Evolutionary conservation across 495 filamentous ascomycete genomes (phyloP).

Genomic region (Aspergillus biplanus): DNA sequence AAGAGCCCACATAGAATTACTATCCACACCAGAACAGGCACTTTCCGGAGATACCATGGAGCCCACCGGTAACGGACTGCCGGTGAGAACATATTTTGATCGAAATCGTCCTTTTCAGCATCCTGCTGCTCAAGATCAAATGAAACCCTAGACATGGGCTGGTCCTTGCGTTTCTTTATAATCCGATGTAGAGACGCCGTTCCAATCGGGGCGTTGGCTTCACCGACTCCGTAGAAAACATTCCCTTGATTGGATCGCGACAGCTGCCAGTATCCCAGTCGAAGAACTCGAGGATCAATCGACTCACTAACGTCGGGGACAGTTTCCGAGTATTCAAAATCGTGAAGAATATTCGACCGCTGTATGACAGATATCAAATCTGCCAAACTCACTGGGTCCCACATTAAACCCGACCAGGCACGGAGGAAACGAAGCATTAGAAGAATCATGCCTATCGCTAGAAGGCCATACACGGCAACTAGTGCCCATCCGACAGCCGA

Average conservation of each 20-base stretch:
- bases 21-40: constrained; percentile 64
- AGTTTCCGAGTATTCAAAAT: constrained; percentile 65
- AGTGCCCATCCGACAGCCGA: constrained; percentile 78
- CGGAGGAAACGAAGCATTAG: constrained; percentile 53
- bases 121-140: constrained; percentile 50
- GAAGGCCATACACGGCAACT: constrained; percentile 70
- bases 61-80: constrained; percentile 66
- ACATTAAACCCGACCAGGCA: constrained; percentile 72
- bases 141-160: constrained; percentile 37
- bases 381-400: constrained; percentile 81
- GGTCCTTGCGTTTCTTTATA: constrained; percentile 35
- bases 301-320: constrained; percentile 50
- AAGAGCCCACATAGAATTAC: constrained; percentile 66
- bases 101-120: constrained; percentile 35
- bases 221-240: constrained; percentile 68
- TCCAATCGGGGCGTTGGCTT: constrained; percentile 58
- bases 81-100: constrained; percentile 50
- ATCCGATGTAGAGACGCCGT: constrained; percentile 57
- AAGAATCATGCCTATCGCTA: constrained; percentile 61
- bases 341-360: constrained; percentile 73
- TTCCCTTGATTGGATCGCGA: constrained; percentile 53
- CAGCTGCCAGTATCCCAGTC: constrained; percentile 82
- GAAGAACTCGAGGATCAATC: constrained; percentile 57
- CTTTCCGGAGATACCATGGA: constrained; percentile 75
- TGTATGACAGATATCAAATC: constrained; percentile 77